These are phyloP conservation scores for Chaetomidium leptoderma DNA, from an alignment of 495 filamentous ascomycete genomes.

Conservation along the genomic window DNA sequence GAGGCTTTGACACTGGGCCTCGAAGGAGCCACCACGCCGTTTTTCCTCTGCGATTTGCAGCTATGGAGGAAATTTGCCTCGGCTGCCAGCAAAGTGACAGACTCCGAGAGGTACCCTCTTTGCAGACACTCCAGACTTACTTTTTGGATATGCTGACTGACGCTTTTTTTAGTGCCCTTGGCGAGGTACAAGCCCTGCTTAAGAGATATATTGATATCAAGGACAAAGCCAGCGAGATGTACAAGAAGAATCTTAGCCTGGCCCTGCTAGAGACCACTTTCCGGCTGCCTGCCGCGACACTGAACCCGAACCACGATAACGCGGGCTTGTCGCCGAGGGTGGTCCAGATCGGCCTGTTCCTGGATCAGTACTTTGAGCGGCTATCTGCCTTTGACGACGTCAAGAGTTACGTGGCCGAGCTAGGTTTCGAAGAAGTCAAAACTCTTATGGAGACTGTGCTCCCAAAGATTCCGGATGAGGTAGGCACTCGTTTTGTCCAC, in stretches of 20 bases:
- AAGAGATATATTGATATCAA: constrained; percentile 29
- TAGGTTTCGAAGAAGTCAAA: constrained; percentile 31
- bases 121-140: background rate
- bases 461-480: constrained; percentile 27
- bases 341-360: constrained; percentile 29
- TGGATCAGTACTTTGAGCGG: constrained; percentile 33
- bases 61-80: constrained; percentile 30
- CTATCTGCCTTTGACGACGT: constrained; percentile 36
- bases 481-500: constrained; percentile 5
- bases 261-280: constrained; percentile 28
- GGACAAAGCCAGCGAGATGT: constrained; percentile 27
- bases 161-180: constrained; percentile 26
- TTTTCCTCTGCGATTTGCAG: constrained; percentile 35
- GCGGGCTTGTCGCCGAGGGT: constrained; percentile 26
- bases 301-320: constrained; percentile 11
- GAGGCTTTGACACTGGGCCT: constrained; percentile 26
- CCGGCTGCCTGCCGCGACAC: constrained; percentile 11
- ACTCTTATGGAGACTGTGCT: constrained; percentile 26
- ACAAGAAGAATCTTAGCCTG: constrained; percentile 34
- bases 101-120: constrained; percentile 27
- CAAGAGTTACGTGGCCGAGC: constrained; percentile 31
- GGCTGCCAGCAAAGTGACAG: constrained; percentile 30
- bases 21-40: constrained; percentile 22
- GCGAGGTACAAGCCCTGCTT: constrained; percentile 27
- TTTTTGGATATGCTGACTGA: constrained; percentile 10